Percentiles rank a stretch among this genome's conserved stretches.
Evolutionary conservation across 1,284 basidiomycete species (phyloP).

Genomic region (Cryptococcus sp.): DNA sequence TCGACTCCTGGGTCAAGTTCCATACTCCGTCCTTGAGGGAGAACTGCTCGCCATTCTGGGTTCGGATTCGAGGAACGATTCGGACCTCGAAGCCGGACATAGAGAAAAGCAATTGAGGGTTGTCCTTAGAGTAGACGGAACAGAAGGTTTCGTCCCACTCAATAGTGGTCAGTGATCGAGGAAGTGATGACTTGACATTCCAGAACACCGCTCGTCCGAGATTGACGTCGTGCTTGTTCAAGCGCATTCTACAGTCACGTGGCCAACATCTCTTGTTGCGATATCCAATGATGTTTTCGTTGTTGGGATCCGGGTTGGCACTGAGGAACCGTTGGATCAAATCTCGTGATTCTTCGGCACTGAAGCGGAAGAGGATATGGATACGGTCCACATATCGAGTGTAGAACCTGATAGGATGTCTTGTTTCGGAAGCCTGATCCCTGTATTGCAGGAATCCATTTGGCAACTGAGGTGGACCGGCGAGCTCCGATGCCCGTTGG

Average conservation of each 20-base stretch:
- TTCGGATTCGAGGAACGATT: slow-evolving; percentile 83
- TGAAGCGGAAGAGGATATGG: slow-evolving; percentile 96
- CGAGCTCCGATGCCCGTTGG: slow-evolving; percentile 94
- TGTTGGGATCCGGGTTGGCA: slow-evolving; percentile 96
- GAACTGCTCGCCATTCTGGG: slow-evolving; percentile 93
- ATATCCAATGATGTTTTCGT: slow-evolving; percentile 98
- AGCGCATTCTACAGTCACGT: slow-evolving; percentile 95
- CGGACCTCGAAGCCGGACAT: slow-evolving; percentile 99
- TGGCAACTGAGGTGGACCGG: slow-evolving; percentile 89
- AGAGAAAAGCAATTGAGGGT: slow-evolving; percentile 95
- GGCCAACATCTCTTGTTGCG: slow-evolving; percentile 99
- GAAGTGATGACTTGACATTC: slow-evolving; percentile 98
- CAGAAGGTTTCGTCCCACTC: slow-evolving; percentile 98
- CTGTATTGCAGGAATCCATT: slow-evolving; percentile 96
- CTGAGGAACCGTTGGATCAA: slow-evolving; percentile 96
- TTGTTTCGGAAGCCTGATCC: slow-evolving; percentile 87
- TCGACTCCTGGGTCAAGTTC: slow-evolving; percentile 94
- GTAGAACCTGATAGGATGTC: slow-evolving; percentile 92
- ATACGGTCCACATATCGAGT: slow-evolving; percentile 91
- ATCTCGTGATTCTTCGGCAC: slow-evolving; percentile 96
- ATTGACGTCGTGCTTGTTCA: slow-evolving; percentile 99
- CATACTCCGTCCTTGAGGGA: slow-evolving; percentile 96
- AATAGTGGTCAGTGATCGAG: slow-evolving; percentile 94
- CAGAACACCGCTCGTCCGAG: slow-evolving; percentile 97
- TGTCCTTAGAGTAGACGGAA: slow-evolving; percentile 95